Percentiles rank a stretch among this genome's conserved stretches.
phyloP scores from a whole-genome alignment of 31 red algal genomes.

The Odonthalia washingtoniensis region DNA sequence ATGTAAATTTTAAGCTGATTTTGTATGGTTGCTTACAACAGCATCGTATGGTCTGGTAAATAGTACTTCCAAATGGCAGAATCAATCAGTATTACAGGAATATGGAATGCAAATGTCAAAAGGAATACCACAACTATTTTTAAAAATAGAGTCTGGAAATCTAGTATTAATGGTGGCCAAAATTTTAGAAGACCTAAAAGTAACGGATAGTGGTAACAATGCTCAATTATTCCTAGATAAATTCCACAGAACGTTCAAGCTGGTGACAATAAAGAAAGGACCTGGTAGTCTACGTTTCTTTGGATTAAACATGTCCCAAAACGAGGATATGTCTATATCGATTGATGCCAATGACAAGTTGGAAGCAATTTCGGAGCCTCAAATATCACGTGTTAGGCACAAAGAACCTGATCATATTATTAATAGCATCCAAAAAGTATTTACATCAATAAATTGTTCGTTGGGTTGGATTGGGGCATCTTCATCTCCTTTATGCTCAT shows the following conservation, averaged over 20 bases:
- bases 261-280: neutral
- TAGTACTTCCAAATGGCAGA: too few relatives aligned
- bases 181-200: too few relatives aligned
- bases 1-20: too few relatives aligned
- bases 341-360: conserved; percentile 13
- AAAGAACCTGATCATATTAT: neutral
- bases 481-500: conserved; percentile 28
- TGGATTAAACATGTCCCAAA: conserved; percentile 1
- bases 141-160: too few relatives aligned
- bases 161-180: too few relatives aligned
- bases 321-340: neutral
- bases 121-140: too few relatives aligned
- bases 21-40: too few relatives aligned
- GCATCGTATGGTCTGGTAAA: too few relatives aligned
- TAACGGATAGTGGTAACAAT: neutral
- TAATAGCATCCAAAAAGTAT: neutral
- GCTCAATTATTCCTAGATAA: neutral
- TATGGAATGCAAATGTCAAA: too few relatives aligned
- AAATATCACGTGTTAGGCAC: neutral
- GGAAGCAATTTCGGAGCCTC: neutral
- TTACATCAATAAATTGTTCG: conserved; percentile 16
- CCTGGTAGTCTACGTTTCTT: too few relatives aligned
- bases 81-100: too few relatives aligned
- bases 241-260: conserved; percentile 13
- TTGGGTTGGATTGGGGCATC: conserved; percentile 18